Conservation (phyloP, 306 rosid species). For the Vachellia pachyceras region DNA sequence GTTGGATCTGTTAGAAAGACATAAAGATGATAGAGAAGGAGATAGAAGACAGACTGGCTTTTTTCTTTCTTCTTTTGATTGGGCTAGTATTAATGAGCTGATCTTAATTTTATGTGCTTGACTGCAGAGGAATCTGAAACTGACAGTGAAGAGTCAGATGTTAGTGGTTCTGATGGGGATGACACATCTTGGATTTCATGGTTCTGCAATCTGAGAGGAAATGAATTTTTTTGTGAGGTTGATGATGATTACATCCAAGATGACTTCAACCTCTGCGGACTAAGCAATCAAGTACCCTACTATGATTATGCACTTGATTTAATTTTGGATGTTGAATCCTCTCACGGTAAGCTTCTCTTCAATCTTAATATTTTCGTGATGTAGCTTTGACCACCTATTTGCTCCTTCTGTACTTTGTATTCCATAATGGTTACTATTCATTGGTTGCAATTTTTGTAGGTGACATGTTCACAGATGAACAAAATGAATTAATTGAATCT, state of each 20-base stretch:
- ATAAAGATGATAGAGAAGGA: background rate
- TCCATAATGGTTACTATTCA: background rate
- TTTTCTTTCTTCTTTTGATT: background rate
- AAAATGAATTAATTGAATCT: constrained; percentile 92
- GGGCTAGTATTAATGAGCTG: constrained; percentile 10
- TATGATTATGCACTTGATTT: constrained; percentile 99
- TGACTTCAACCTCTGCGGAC: constrained; percentile 95
- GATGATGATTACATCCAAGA: constrained; percentile 99
- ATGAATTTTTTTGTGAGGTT: constrained; percentile 97
- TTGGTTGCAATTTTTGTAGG: constrained; percentile 57
- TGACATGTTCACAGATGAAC: constrained; percentile 98
- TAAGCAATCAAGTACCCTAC: constrained; percentile 99
- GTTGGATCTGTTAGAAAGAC: background rate
- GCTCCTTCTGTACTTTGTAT: constrained; percentile 10
- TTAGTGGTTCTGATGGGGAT: constrained; percentile 96
- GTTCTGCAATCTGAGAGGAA: constrained; percentile 98
- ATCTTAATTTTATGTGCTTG: constrained; percentile 28
- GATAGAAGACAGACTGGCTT: background rate
- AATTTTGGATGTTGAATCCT: constrained; percentile 95
- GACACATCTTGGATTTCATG: constrained; percentile 99
- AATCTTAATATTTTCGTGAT: background rate
- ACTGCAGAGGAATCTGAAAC: constrained; percentile 93
- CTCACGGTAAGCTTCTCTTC: constrained; percentile 71
- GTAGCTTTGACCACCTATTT: background rate
- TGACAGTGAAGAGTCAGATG: constrained; percentile 96